Percentiles rank a stretch among this genome's conserved stretches.
phyloP scores from a whole-genome alignment of 1,284 basidiomycete species.

The Sanghuangporus sanghuang region DNA sequence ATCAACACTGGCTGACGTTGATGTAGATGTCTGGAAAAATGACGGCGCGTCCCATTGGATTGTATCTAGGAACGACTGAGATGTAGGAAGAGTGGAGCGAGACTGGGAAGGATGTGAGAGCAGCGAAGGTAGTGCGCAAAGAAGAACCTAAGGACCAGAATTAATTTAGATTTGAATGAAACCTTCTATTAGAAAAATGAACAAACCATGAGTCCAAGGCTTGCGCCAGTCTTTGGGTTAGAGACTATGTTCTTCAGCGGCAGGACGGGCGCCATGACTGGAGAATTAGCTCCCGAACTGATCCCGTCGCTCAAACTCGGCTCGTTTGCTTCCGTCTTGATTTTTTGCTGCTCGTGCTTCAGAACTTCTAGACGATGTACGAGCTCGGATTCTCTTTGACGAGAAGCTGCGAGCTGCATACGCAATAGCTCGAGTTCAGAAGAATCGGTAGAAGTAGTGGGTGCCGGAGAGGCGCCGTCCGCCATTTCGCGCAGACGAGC shows the following conservation, averaged over 20 bases:
- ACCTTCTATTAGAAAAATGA: constrained; percentile 14
- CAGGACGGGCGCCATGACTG: not conserved
- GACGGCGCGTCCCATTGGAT: constrained; percentile 16
- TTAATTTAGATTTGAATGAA: constrained; percentile 1
- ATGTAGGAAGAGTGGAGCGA: constrained; percentile 37
- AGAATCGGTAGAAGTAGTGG: not conserved
- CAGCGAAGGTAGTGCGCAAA: constrained; percentile 70
- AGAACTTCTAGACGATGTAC: constrained; percentile 52
- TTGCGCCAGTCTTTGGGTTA: constrained; percentile 47
- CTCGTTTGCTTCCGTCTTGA: constrained; percentile 9
- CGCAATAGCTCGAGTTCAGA: constrained; percentile 63
- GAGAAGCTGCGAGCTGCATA: constrained; percentile 55
- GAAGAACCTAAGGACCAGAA: constrained; percentile 45
- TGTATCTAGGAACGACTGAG: constrained; percentile 35
- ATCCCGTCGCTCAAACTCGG: constrained; percentile 28
- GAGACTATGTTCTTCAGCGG: constrained; percentile 5
- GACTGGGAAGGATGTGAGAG: constrained; percentile 53
- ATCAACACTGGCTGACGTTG: constrained; percentile 19
- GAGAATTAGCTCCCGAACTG: constrained; percentile 4
- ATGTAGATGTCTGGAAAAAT: constrained; percentile 34
- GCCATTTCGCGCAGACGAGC: constrained; percentile 57
- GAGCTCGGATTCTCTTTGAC: constrained; percentile 62
- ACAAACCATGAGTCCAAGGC: constrained; percentile 66
- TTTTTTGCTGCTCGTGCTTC: constrained; percentile 37
- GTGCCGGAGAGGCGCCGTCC: constrained; percentile 11